These are phyloP conservation scores for Acanthamoeba sp. DNA, from an alignment of 208 protist genomes.

Conservation along the genomic window DNA sequence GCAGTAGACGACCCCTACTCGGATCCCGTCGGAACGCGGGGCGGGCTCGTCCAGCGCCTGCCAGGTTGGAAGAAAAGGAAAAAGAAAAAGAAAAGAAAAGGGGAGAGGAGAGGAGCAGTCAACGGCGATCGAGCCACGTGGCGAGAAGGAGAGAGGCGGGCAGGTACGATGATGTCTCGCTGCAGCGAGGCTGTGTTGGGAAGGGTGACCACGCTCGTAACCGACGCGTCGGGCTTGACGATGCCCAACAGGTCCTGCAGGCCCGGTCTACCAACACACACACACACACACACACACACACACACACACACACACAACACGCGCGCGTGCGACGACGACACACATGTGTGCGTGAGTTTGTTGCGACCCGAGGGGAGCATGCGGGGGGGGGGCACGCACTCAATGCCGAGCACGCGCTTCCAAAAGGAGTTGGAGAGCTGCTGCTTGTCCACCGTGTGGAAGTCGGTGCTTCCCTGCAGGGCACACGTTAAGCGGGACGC, in stretches of 20 bases:
- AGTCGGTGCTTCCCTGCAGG: neutral
- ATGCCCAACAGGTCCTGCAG: constrained; percentile 4
- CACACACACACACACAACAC: too few relatives aligned
- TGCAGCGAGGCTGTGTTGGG: neutral
- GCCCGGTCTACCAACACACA: neutral
- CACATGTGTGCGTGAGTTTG: too few relatives aligned
- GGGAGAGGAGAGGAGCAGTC: too few relatives aligned
- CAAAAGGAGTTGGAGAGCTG: constrained; percentile 18
- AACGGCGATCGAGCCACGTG: neutral
- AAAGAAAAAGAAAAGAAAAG: too few relatives aligned
- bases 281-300: too few relatives aligned
- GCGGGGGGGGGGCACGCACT: neutral
- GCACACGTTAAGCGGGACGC: neutral
- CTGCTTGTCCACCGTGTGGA: neutral
- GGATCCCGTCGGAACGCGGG: neutral
- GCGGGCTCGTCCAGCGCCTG: neutral
- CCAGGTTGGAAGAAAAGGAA: too few relatives aligned
- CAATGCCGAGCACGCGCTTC: constrained; percentile 27
- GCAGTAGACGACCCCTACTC: constrained; percentile 52
- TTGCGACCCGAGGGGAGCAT: neutral
- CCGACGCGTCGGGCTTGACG: neutral
- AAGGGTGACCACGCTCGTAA: neutral
- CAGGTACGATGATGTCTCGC: neutral
- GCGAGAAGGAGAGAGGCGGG: too few relatives aligned
- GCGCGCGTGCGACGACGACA: too few relatives aligned